phyloP scores from a whole-genome alignment of 345 rosid species.

The Citrus cavaleriei region DNA sequence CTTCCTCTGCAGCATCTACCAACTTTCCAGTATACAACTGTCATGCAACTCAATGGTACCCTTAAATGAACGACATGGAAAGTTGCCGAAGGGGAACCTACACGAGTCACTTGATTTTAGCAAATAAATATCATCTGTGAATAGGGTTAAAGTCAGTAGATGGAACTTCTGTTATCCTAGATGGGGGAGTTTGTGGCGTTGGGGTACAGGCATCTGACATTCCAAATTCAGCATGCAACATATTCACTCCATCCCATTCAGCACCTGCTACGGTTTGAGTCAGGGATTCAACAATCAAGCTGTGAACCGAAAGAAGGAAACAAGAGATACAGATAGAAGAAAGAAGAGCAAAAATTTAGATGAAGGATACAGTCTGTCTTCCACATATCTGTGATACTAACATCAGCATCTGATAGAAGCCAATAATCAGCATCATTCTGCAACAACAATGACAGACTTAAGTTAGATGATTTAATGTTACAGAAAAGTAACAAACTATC shows the following conservation, averaged over 20 bases:
- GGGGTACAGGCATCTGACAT: slow-evolving; percentile 52
- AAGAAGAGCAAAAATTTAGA: slow-evolving; percentile 6
- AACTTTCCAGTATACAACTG: neutral
- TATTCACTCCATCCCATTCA: slow-evolving; percentile 54
- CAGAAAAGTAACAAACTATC: slow-evolving; percentile 1
- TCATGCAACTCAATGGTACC: neutral
- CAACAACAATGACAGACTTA: slow-evolving; percentile 16
- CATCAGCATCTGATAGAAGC: slow-evolving; percentile 76
- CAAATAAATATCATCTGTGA: slow-evolving; percentile 30
- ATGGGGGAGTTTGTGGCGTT: slow-evolving; percentile 50
- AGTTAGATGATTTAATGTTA: neutral
- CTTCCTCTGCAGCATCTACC: neutral
- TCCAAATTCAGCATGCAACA: slow-evolving; percentile 49
- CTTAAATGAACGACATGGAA: neutral
- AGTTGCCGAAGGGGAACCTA: neutral
- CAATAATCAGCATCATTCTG: slow-evolving; percentile 91
- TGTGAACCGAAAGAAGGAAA: neutral
- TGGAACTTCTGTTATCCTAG: slow-evolving; percentile 34
- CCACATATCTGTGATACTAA: slow-evolving; percentile 96
- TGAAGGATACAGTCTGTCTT: slow-evolving; percentile 88
- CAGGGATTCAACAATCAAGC: slow-evolving; percentile 33
- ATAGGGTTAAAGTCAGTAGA: slow-evolving; percentile 32
- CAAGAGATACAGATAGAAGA: neutral
- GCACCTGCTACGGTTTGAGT: slow-evolving; percentile 49
- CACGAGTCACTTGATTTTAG: neutral